Conservation (phyloP, 192 early-diverging fungal species). For the Coemansia sp. region DNA sequence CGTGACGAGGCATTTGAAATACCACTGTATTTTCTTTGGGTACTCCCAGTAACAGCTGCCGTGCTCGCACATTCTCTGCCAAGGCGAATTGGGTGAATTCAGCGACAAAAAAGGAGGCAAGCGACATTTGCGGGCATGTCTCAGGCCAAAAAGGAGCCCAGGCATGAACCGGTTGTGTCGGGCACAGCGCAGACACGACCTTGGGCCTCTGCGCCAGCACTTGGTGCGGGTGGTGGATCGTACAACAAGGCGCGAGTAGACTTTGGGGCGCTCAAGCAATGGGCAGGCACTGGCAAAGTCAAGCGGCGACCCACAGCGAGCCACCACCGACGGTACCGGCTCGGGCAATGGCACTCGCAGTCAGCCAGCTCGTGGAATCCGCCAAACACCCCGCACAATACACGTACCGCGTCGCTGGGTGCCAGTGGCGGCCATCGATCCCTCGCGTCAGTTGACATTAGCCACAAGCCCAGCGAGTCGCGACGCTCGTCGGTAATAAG, state of each 20-base stretch:
- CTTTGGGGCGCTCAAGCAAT: conserved; percentile 35
- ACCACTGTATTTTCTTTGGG: too few relatives aligned
- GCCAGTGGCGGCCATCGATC: conserved; percentile 10
- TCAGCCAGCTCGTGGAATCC: conserved; percentile 53
- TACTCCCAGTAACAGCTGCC: too few relatives aligned
- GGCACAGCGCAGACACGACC: background rate
- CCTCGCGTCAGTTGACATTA: conserved; percentile 38
- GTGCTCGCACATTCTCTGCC: too few relatives aligned
- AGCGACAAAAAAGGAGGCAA: too few relatives aligned
- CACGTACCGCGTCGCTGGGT: background rate
- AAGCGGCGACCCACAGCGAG: background rate
- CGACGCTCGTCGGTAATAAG: conserved; percentile 36
- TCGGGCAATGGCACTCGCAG: conserved; percentile 45
- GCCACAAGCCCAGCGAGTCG: conserved; percentile 47
- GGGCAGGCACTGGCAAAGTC: conserved; percentile 39
- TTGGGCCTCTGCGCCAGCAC: background rate
- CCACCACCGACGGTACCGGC: conserved; percentile 40
- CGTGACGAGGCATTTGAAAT: too few relatives aligned
- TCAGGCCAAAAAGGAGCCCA: background rate
- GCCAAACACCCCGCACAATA: conserved; percentile 10
- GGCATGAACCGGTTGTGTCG: background rate
- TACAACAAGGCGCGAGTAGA: conserved; percentile 14
- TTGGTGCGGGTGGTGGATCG: background rate
- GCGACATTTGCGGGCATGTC: too few relatives aligned
- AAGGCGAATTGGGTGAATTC: too few relatives aligned